Conservation (phyloP, 352 stramenopile species). For the Salisapilia sapeloensis region DNA sequence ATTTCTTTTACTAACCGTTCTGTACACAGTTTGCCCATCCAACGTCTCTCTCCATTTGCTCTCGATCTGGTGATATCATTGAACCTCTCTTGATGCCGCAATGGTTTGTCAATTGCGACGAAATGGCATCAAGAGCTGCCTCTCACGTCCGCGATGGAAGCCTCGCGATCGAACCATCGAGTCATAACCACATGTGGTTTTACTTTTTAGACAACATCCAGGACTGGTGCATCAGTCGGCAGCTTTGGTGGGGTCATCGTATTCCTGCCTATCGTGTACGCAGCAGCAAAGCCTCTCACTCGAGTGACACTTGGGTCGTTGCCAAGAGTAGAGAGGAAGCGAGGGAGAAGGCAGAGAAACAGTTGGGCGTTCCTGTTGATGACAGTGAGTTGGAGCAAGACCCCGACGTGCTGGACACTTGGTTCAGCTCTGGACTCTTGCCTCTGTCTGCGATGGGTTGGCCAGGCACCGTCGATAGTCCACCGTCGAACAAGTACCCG, state of each 20-base stretch:
- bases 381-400: conserved; percentile 90
- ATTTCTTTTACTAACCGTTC: not conserved
- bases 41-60: conserved; percentile 90
- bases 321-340: conserved; percentile 85
- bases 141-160: conserved; percentile 90
- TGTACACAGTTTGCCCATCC: conserved; percentile 35
- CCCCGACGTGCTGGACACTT: conserved; percentile 99
- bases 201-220: conserved; percentile 98
- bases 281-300: conserved; percentile 22
- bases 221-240: conserved; percentile 97
- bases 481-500: conserved; percentile 31
- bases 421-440: conserved; percentile 97
- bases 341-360: conserved; percentile 64
- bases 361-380: conserved; percentile 49
- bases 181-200: conserved; percentile 92
- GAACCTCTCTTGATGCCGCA: conserved; percentile 98
- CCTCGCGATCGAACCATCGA: conserved; percentile 89
- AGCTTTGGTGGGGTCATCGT: conserved; percentile 99
- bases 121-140: conserved; percentile 88
- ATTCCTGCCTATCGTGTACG: conserved; percentile 94
- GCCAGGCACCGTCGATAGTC: conserved; percentile 27
- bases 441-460: conserved; percentile 86
- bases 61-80: conserved; percentile 95
- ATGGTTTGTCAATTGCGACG: conserved; percentile 96
- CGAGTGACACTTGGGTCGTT: conserved; percentile 88